Conservation (phyloP, 306 rosid species). For the Rubus idaeus region DNA sequence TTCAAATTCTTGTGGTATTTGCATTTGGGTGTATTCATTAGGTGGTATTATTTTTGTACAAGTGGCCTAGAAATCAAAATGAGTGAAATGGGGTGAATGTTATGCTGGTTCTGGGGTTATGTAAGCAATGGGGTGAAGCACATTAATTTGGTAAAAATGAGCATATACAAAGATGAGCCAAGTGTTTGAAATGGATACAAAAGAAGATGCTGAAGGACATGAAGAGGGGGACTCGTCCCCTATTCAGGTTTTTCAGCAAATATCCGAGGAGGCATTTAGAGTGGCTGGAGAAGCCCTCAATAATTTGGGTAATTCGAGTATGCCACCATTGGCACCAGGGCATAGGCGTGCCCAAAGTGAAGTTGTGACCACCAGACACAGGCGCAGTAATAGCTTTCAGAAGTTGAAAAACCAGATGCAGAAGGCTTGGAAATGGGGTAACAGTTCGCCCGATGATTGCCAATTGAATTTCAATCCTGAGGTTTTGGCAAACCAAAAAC, state of each 20-base stretch:
- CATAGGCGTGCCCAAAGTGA: slow-evolving; percentile 77
- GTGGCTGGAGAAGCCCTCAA: slow-evolving; percentile 65
- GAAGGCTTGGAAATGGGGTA: slow-evolving; percentile 73
- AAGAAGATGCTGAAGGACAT: slow-evolving; percentile 35
- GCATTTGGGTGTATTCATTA: slow-evolving; percentile 28
- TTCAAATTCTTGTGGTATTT: slow-evolving; percentile 18
- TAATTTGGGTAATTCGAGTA: slow-evolving; percentile 31
- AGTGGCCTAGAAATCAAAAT: slow-evolving; percentile 22
- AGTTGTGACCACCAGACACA: slow-evolving; percentile 30
- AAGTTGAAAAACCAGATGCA: slow-evolving; percentile 63
- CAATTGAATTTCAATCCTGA: slow-evolving; percentile 63
- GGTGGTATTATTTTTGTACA: slow-evolving; percentile 10
- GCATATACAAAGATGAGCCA: slow-evolving; percentile 38
- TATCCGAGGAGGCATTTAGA: slow-evolving; percentile 63
- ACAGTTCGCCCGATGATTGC: slow-evolving; percentile 40
- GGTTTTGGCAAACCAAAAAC: slow-evolving; percentile 87
- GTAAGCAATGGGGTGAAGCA: slow-evolving; percentile 7
- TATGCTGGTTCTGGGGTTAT: slow-evolving; percentile 9
- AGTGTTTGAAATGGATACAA: slow-evolving; percentile 54
- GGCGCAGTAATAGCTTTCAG: slow-evolving; percentile 59
- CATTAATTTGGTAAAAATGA: slow-evolving; percentile 30
- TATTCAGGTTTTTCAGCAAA: slow-evolving; percentile 51
- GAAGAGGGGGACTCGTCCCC: slow-evolving; percentile 55
- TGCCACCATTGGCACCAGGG: slow-evolving; percentile 35
- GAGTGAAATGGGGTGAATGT: slow-evolving; percentile 28